Evolutionary conservation across 257 asterid species (phyloP), one percentile per base, ranked within the genome.

Genomic region (Przewalskia tangutica): DNA sequence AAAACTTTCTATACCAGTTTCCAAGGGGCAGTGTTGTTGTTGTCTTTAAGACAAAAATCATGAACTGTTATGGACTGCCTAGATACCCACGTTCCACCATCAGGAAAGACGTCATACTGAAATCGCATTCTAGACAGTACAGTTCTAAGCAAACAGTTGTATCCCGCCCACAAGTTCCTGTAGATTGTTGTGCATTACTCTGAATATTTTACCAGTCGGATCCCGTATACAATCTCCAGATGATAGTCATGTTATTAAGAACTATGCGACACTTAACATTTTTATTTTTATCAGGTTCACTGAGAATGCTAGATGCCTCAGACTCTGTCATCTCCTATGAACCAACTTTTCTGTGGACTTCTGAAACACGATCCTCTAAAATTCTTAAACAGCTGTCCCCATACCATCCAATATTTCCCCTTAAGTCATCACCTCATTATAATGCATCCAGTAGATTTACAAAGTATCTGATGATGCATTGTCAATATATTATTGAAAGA

Each of bases 221-320:
- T 84, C 99, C 99, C 67, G 90, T 93, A 79, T 90, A 86, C 91
- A 96, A 89, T 89, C 94, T 90, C 98, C 98, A 96, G 83, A 77
- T 85, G 79, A 96, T 87, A 83, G 93, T 92, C 89, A 94, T 90
- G 84, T 94, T 90, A 89, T 89, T 90, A 83, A 96, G 88, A 84
- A 84, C 82, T 77, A 94, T 53, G 83, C 85, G 82, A 76, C 98
- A 97, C 88, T 86, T 92, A 82, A 91, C 90, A 82, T 89, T 90
- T 79, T 85, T 91, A 81, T 65, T 83, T 66, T 81, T 86, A 85
- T 83, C 90, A 77, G 87, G 80, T 81, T 82, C 88, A 50, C 86
- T 38, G 89, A 84, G 86, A 87, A 89, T 85, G 80, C 88, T 82
- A 77, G 92, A 91, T 82, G 88, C 86, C 87, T 86, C 91, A 36